Conservation (phyloP, 2,329 filamentous ascomycete genomes). For the Clonostachys sp. region DNA sequence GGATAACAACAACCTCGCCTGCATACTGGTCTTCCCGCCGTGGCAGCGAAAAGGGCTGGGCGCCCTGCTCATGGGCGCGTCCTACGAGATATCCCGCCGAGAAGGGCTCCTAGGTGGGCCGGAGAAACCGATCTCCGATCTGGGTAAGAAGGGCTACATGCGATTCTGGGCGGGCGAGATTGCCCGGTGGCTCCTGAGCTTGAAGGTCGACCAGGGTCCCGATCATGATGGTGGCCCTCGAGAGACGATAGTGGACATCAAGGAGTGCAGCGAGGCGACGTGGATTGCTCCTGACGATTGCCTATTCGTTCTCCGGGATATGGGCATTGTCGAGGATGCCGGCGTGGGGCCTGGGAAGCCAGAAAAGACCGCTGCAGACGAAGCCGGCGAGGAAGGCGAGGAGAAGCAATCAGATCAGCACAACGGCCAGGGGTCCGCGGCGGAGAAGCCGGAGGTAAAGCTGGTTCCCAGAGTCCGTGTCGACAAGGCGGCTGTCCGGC, state of each 20-base stretch:
- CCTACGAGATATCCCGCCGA: constrained; percentile 83
- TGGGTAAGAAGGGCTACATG: constrained; percentile 77
- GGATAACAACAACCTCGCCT: constrained; percentile 97
- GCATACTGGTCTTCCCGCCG: constrained; percentile 91
- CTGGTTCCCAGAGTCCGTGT: constrained; percentile 42
- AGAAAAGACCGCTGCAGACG: constrained; percentile 7
- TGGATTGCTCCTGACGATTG: constrained; percentile 87
- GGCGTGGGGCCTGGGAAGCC: constrained; percentile 38
- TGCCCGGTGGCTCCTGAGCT: constrained; percentile 57
- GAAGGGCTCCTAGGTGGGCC: constrained; percentile 85
- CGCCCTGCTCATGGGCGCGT: constrained; percentile 83
- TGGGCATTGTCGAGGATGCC: constrained; percentile 65
- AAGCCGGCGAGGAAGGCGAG: constrained; percentile 17
- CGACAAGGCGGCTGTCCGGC: constrained; percentile 52
- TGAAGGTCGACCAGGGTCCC: constrained; percentile 20
- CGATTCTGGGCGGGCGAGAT: constrained; percentile 86
- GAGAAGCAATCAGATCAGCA: constrained; percentile 9
- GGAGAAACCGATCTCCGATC: constrained; percentile 86
- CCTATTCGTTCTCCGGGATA: constrained; percentile 70
- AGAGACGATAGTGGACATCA: constrained; percentile 57
- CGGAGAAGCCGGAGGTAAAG: constrained; percentile 6
- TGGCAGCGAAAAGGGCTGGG: constrained; percentile 91
- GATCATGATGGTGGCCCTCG: constrained; percentile 2
- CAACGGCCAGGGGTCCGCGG: neutral
- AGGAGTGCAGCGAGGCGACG: constrained; percentile 69